Evolutionary conservation across 768 basidiomycete species (phyloP).

Genomic region (Phlebiopsis flavidoalba): DNA sequence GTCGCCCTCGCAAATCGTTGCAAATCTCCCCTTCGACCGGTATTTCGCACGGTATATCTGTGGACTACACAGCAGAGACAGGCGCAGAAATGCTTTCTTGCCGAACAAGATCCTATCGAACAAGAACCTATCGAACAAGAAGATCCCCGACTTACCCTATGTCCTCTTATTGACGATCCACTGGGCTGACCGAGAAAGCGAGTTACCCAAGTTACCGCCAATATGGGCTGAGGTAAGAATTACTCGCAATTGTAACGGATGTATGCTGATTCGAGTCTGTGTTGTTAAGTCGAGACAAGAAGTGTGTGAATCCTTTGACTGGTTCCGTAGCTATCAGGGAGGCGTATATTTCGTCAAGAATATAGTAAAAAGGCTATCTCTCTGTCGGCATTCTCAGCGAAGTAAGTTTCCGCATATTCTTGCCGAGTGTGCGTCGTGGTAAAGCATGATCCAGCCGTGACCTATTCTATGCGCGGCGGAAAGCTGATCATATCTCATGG

Average conservation of each 20-base stretch:
- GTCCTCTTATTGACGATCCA: neutral
- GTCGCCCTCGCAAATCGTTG: neutral
- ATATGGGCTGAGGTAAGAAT: conserved; percentile 43
- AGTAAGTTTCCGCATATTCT: conserved; percentile 31
- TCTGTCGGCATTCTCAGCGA: conserved; percentile 63
- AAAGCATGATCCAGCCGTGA: conserved; percentile 49
- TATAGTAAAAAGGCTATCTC: conserved; percentile 71
- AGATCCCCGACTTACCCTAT: neutral
- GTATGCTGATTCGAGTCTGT: neutral
- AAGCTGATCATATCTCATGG: conserved; percentile 80
- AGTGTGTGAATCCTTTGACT: conserved; percentile 74
- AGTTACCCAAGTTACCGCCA: conserved; percentile 23
- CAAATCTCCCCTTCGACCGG: neutral
- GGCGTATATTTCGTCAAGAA: conserved; percentile 67
- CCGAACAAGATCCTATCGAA: neutral
- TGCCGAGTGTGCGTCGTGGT: neutral
- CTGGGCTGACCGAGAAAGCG: conserved; percentile 6
- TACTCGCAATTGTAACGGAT: neutral
- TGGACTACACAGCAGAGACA: neutral
- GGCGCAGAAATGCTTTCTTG: neutral
- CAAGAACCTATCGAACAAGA: neutral
- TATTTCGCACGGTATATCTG: neutral
- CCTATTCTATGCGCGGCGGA: conserved; percentile 55
- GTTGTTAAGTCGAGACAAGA: conserved; percentile 68
- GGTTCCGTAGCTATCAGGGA: conserved; percentile 73